These are phyloP conservation scores for Thelephora ganbajun DNA, from an alignment of 768 basidiomycete species.

Conservation along the genomic window DNA sequence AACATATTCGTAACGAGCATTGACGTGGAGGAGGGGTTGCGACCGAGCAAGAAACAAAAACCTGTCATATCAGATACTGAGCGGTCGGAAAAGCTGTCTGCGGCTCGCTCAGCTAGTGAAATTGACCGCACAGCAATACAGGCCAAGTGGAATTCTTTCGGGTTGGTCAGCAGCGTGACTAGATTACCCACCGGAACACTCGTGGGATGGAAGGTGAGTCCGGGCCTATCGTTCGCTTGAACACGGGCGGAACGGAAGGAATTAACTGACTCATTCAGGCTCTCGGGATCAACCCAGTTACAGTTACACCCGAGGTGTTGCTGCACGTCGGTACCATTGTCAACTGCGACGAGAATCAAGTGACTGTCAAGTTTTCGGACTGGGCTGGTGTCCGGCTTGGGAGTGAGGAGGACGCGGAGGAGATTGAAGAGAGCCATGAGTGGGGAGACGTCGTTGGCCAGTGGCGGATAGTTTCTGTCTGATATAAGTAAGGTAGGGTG, in stretches of 20 bases:
- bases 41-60: conserved; percentile 24
- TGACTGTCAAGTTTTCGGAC: conserved; percentile 11
- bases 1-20: conserved; percentile 62
- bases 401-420: conserved; percentile 1
- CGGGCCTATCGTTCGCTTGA: not conserved
- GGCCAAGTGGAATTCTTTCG: conserved; percentile 13
- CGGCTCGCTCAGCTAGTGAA: not conserved
- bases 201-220: conserved; percentile 22
- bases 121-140: conserved; percentile 13
- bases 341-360: conserved; percentile 10
- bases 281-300: conserved; percentile 43
- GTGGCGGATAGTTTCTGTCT: not conserved
- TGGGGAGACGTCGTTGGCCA: conserved; percentile 4
- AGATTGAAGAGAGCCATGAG: conserved; percentile 5
- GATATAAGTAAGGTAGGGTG: too few relatives aligned
- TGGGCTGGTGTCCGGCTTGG: conserved; percentile 8
- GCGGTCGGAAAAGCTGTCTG: conserved; percentile 17
- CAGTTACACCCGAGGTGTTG: conserved; percentile 45
- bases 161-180: conserved; percentile 7
- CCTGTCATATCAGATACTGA: conserved; percentile 9
- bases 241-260: too few relatives aligned
- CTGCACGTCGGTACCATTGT: conserved; percentile 30
- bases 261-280: conserved; percentile 21
- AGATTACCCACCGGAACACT: conserved; percentile 11
- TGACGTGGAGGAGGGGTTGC: conserved; percentile 45